Percentiles rank a stretch among this genome's conserved stretches.
Conservation (phyloP, 768 basidiomycete genomes). For the Mycena capillaripes region DNA sequence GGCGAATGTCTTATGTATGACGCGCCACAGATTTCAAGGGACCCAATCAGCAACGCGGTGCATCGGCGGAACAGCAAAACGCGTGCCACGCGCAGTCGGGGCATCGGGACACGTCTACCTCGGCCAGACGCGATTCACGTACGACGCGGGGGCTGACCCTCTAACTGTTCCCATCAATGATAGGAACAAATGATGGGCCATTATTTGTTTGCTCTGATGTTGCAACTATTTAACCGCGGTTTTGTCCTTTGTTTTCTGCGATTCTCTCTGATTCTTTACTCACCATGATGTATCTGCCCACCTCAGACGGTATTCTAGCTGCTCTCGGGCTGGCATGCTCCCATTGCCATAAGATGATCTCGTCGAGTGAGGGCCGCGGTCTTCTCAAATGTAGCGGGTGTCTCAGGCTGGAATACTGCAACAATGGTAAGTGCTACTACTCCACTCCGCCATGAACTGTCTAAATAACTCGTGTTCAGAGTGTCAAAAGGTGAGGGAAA, state of each 20-base stretch:
- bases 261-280: neutral
- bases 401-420: constrained; percentile 13
- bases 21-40: too few species aligned
- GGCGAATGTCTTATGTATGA: too few species aligned
- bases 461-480: neutral
- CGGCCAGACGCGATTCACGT: too few species aligned
- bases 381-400: constrained; percentile 17
- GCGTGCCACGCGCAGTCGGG: too few species aligned
- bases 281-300: constrained; percentile 15
- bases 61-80: too few species aligned
- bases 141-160: too few species aligned
- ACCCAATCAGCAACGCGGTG: too few species aligned
- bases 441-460: neutral
- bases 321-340: constrained; percentile 8
- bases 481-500: constrained; percentile 17
- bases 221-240: neutral
- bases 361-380: neutral
- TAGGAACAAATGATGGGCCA: too few species aligned
- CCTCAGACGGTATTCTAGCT: neutral
- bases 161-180: too few species aligned
- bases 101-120: too few species aligned
- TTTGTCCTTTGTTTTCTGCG: neutral
- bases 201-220: too few species aligned
- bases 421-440: neutral
- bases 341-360: constrained; percentile 13